These are phyloP conservation scores for Entomophthora muscae DNA, from an alignment of 371 early-diverging fungal genomes.

Conservation along the genomic window DNA sequence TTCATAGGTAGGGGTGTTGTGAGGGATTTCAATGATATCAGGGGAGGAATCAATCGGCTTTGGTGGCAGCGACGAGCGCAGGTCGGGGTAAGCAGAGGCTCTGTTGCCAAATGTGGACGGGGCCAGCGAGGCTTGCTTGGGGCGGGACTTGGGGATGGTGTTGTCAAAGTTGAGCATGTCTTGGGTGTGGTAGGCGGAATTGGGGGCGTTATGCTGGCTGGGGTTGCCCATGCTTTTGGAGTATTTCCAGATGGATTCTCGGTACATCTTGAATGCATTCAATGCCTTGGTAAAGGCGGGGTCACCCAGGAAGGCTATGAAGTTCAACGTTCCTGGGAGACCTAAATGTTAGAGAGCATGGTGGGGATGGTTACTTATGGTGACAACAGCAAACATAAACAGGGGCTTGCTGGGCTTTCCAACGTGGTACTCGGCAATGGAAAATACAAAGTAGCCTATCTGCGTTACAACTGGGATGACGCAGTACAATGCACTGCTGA, in stretches of 20 bases:
- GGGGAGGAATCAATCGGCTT: not conserved
- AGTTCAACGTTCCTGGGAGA: not conserved
- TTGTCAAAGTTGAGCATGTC: no score
- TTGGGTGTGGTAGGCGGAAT: no score
- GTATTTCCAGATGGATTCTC: not conserved
- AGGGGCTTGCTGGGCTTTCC: not conserved
- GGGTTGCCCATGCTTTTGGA: no score
- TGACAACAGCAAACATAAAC: not conserved
- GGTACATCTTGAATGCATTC: not conserved
- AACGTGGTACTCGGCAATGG: not conserved
- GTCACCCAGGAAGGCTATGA: not conserved
- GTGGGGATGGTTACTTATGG: not conserved
- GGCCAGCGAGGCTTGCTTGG: not conserved
- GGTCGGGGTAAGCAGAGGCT: not conserved
- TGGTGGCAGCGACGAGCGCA: not conserved
- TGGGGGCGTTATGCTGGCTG: no score
- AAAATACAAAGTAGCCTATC: not conserved
- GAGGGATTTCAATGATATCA: not conserved
- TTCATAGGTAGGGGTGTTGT: not conserved
- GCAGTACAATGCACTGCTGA: not conserved
- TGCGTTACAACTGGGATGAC: constrained; percentile 1
- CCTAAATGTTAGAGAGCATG: not conserved
- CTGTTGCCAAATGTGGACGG: not conserved
- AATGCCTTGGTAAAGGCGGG: not conserved
- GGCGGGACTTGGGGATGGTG: not conserved